A percentile compares a stretch with the other conserved stretches of the same genome.
phyloP scores from a whole-genome alignment of 2,329 filamentous ascomycete genomes.

The Cercospora sojina region DNA sequence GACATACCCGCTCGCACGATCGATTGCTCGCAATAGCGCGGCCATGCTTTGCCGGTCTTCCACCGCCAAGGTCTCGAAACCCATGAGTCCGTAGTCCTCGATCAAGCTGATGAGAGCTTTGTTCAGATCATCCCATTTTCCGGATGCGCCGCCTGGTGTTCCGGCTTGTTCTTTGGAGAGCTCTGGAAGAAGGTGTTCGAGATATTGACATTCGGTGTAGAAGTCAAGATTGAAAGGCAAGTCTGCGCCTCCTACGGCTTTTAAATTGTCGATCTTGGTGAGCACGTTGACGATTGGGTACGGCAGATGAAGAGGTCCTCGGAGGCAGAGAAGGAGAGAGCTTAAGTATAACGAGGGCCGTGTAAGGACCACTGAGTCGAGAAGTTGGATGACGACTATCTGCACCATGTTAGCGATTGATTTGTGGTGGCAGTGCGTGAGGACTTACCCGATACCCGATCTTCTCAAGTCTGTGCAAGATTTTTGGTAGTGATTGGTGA shows the following conservation, averaged over 20 bases:
- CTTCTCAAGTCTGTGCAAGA: constrained; percentile 88
- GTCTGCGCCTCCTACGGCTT: constrained; percentile 67
- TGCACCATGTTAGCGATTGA: constrained; percentile 49
- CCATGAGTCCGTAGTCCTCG: constrained; percentile 84
- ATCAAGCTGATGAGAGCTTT: constrained; percentile 82
- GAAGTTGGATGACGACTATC: constrained; percentile 90
- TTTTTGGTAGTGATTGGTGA: constrained; percentile 85
- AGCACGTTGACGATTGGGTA: constrained; percentile 93
- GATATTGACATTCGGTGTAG: constrained; percentile 95
- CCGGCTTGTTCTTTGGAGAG: constrained; percentile 71
- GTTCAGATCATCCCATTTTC: constrained; percentile 81
- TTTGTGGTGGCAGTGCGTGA: not conserved
- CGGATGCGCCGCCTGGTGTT: constrained; percentile 34
- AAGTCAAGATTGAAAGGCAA: constrained; percentile 94
- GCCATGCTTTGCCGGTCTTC: constrained; percentile 98
- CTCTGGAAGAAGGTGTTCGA: constrained; percentile 77
- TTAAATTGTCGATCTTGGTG: constrained; percentile 94
- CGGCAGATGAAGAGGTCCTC: constrained; percentile 98
- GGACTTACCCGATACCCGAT: constrained; percentile 78
- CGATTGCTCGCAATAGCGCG: constrained; percentile 81
- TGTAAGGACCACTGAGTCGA: constrained; percentile 90
- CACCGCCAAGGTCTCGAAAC: constrained; percentile 89
- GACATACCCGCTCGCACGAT: constrained; percentile 87
- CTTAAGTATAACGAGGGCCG: constrained; percentile 94
- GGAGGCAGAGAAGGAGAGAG: constrained; percentile 84